Percentiles rank a stretch among this genome's conserved stretches.
These are phyloP conservation scores for Exserohilum turcica DNA, from an alignment of 2,329 filamentous ascomycete genomes.

Conservation along the genomic window DNA sequence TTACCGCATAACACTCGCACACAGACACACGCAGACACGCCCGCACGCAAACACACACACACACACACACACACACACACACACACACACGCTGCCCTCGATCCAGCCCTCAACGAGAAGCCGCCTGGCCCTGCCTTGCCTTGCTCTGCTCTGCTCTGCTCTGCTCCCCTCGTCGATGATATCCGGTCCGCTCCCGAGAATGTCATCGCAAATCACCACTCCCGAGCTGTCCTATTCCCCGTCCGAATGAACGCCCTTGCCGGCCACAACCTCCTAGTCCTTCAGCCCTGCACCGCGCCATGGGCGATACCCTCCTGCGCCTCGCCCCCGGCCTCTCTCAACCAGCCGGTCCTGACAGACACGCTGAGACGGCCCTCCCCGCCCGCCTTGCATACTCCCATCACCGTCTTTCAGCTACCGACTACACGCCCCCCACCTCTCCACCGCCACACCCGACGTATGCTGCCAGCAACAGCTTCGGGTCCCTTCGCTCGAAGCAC, in stretches of 20 bases:
- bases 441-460: conserved; percentile 30
- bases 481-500: conserved; percentile 27
- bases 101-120: background rate
- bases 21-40: background rate
- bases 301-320: conserved; percentile 35
- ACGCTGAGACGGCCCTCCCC: conserved; percentile 17
- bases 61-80: background rate
- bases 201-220: conserved; percentile 31
- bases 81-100: background rate
- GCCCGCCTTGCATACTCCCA: conserved; percentile 28
- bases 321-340: conserved; percentile 19
- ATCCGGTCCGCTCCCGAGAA: conserved; percentile 25
- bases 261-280: conserved; percentile 13
- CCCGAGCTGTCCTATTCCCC: conserved; percentile 26
- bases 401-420: conserved; percentile 30
- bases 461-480: conserved; percentile 29
- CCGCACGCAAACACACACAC: background rate
- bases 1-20: background rate
- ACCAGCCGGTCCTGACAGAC: conserved; percentile 11
- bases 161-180: background rate
- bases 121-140: background rate
- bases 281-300: conserved; percentile 26
- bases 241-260: conserved; percentile 37
- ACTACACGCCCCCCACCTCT: conserved; percentile 45
- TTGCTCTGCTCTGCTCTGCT: background rate